phyloP scores from a whole-genome alignment of 805 yeast species.

The Candida broadrunensis region DNA sequence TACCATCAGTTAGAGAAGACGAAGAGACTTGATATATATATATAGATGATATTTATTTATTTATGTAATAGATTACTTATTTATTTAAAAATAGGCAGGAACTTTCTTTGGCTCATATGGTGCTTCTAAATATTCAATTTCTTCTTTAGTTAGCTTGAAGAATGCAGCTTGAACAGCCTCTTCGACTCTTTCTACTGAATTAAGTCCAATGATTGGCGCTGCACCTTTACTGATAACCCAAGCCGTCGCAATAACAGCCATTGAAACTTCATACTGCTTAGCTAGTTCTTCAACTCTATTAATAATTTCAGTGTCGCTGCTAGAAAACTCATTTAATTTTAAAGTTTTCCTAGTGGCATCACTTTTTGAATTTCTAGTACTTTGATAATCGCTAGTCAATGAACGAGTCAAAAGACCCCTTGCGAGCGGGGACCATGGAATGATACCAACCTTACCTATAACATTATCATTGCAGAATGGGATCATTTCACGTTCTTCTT shows the following conservation, averaged over 20 bases:
- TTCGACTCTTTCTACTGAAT: constrained; percentile 15
- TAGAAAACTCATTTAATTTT: constrained; percentile 10
- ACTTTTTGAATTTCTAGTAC: constrained; percentile 6
- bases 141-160: constrained; percentile 25
- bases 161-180: constrained; percentile 10
- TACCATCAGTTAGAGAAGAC: background rate
- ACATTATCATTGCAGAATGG: constrained; percentile 44
- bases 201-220: constrained; percentile 17
- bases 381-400: constrained; percentile 6
- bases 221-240: constrained; percentile 20
- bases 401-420: constrained; percentile 56
- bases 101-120: constrained; percentile 21
- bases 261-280: constrained; percentile 40
- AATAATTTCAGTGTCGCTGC: constrained; percentile 13
- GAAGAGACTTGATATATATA: background rate
- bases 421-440: constrained; percentile 63
- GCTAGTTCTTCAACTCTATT: constrained; percentile 54
- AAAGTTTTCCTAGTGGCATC: constrained; percentile 8
- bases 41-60: too few species aligned
- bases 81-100: too few species aligned
- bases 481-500: constrained; percentile 63
- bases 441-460: constrained; percentile 48
- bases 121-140: constrained; percentile 34
- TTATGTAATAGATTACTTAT: too few species aligned
- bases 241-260: constrained; percentile 31